A percentile compares a stretch with the other conserved stretches of the same genome.
These are phyloP conservation scores for Rutstroemia sp. DNA, from an alignment of 2,329 filamentous ascomycete genomes.

Conservation along the genomic window DNA sequence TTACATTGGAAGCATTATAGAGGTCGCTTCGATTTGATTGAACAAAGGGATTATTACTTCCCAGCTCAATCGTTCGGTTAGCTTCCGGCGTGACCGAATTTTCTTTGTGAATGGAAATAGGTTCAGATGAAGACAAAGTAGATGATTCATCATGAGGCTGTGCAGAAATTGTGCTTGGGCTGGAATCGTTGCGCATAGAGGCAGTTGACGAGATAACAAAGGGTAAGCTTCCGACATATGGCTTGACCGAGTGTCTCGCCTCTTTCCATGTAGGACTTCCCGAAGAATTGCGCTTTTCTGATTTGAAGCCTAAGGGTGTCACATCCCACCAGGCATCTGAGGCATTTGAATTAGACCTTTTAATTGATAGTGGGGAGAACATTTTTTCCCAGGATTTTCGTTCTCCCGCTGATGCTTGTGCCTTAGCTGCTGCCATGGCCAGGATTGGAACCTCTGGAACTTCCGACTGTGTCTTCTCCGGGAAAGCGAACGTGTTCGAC, in stretches of 20 bases:
- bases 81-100: constrained; percentile 13
- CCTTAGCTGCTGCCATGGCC: constrained; percentile 28
- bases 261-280: constrained; percentile 17
- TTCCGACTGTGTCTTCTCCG: constrained; percentile 12
- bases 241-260: constrained; percentile 24
- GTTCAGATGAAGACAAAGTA: neutral
- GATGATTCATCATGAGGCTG: neutral
- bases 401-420: constrained; percentile 19
- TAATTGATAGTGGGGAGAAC: constrained; percentile 28
- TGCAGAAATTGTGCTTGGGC: neutral
- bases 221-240: constrained; percentile 22
- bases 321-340: constrained; percentile 35
- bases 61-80: constrained; percentile 10
- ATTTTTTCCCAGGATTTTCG: constrained; percentile 27
- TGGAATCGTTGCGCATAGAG: constrained; percentile 7
- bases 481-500: constrained; percentile 27
- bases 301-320: constrained; percentile 10
- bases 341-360: constrained; percentile 23
- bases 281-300: constrained; percentile 13
- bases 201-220: constrained; percentile 18
- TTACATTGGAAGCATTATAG: constrained; percentile 3
- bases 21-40: constrained; percentile 14
- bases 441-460: constrained; percentile 28
- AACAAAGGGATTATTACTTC: constrained; percentile 23
- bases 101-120: constrained; percentile 13